Base-by-base conservation (phyloP, 805 yeast genomes). In the Candida nemodendra region DNA sequence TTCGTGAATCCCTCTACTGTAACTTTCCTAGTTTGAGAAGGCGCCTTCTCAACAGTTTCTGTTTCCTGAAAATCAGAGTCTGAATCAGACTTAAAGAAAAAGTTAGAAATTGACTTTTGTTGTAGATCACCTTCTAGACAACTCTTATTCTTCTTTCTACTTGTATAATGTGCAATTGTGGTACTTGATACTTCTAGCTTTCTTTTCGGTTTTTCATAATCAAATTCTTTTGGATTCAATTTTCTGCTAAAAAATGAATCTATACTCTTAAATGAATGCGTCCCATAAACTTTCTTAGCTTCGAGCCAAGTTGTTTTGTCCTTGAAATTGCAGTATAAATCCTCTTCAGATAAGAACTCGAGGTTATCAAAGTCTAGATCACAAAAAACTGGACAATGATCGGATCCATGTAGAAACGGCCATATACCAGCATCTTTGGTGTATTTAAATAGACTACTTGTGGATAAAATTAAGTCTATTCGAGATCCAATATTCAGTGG, bases 361-460 rank as follows among this genome's bases (percentile, higher is more conserved):
- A 47, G 25, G 0, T 27, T 27, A 2, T 33, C 32, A 6, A 58
- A 38, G 26, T 65, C 63, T 30, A 89, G 53, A 57, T 88, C 97
- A 1, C 88, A 71, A 53, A 59, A 88, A 0, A 88, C 77, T 0
- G 99, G 99, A 59, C 98, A 91, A 61, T 91, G 99, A 58, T 91
- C 99, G 0, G 96, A 87, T 0, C 99, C 99, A 57, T 74, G 65
- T 1, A 90, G 51, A 30, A 70, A 70, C 0, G 88, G 81, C 73
- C 84, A 72, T n/a, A 85, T 84, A 44, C 73, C 73, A 0, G 78
- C 71, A 30, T 68, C 59, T 3, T 54, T 44, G 1, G 73, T 55
- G 7, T 38, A 27, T 0, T 53, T 38, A 4, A 63, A 50, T 32
- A 83, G 44, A 0, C 47, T 49, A 7, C 61, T 44, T 18, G 83